A percentile compares a stretch with the other conserved stretches of the same genome.
phyloP scores from a whole-genome alignment of 345 rosid genomes.

The Capsella bursapastoris region DNA sequence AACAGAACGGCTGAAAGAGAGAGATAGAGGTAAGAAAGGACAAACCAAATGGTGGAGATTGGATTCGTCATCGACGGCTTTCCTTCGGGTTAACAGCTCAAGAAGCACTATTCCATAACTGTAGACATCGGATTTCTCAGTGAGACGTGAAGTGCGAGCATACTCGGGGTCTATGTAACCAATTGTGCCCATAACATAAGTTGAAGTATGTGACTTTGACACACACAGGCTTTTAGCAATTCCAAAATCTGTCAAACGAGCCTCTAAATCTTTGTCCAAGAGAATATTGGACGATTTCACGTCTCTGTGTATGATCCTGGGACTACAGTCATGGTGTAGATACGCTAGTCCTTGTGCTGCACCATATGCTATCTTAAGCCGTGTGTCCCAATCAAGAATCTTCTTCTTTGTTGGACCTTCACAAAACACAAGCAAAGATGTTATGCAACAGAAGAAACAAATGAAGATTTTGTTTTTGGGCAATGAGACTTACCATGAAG shows the following conservation, averaged over 20 bases:
- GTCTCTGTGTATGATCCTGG: constrained; percentile 92
- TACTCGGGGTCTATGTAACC: constrained; percentile 98
- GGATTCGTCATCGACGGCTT: constrained; percentile 89
- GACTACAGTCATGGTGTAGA: constrained; percentile 95
- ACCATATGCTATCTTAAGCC: constrained; percentile 85
- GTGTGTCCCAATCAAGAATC: constrained; percentile 80
- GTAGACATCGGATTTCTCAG: constrained; percentile 95
- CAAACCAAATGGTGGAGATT: constrained; percentile 94
- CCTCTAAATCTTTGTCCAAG: constrained; percentile 82
- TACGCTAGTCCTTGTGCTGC: constrained; percentile 94
- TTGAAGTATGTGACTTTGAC: constrained; percentile 82
- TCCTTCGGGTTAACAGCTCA: constrained; percentile 86
- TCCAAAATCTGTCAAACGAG: constrained; percentile 98
- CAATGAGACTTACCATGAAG: constrained; percentile 70
- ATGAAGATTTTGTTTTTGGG: background rate
- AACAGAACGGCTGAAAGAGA: background rate
- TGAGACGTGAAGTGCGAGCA: constrained; percentile 92
- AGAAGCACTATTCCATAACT: constrained; percentile 91
- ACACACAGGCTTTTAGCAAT: constrained; percentile 86
- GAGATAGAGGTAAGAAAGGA: constrained; percentile 7
- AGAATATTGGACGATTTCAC: constrained; percentile 92
- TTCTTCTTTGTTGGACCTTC: constrained; percentile 81
- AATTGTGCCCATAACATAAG: constrained; percentile 90
- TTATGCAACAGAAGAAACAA: background rate
- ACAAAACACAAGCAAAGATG: constrained; percentile 23